Evolutionary conservation across 2,329 filamentous ascomycete species (phyloP).

Genomic region (Colletotrichum coccodes): DNA sequence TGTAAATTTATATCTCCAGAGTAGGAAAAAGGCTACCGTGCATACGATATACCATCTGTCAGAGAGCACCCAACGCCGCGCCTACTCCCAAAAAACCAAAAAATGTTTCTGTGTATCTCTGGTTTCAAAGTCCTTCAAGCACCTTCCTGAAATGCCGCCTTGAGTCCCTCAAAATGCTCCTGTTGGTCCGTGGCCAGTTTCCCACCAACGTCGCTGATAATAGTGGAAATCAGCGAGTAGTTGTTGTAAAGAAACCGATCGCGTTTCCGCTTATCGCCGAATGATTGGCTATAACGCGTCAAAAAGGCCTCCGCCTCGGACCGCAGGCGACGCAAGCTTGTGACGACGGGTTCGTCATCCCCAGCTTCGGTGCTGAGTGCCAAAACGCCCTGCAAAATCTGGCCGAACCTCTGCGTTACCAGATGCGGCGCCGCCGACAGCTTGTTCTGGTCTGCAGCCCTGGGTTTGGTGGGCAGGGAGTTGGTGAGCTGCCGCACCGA

Average conservation of each 20-base stretch:
- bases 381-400: slow-evolving; percentile 87
- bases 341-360: slow-evolving; percentile 91
- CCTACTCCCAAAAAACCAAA: not conserved
- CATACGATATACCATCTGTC: slow-evolving; percentile 19
- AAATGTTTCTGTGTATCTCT: not conserved
- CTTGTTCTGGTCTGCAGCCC: slow-evolving; percentile 58
- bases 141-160: slow-evolving; percentile 65
- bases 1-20: slow-evolving; percentile 5
- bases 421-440: slow-evolving; percentile 88
- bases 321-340: slow-evolving; percentile 80
- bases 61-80: slow-evolving; percentile 25
- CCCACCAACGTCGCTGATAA: slow-evolving; percentile 81
- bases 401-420: slow-evolving; percentile 93
- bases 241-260: slow-evolving; percentile 95
- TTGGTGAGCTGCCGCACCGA: slow-evolving; percentile 76
- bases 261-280: slow-evolving; percentile 82
- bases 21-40: slow-evolving; percentile 5
- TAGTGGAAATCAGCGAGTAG: slow-evolving; percentile 92
- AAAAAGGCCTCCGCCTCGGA: slow-evolving; percentile 87
- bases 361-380: slow-evolving; percentile 88
- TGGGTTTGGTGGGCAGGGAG: slow-evolving; percentile 57
- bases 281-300: slow-evolving; percentile 78
- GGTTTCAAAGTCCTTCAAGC: slow-evolving; percentile 34
- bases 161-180: slow-evolving; percentile 77
- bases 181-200: slow-evolving; percentile 81